Conservation (phyloP, 2,329 filamentous ascomycete species). For the Neurospora sp. region DNA sequence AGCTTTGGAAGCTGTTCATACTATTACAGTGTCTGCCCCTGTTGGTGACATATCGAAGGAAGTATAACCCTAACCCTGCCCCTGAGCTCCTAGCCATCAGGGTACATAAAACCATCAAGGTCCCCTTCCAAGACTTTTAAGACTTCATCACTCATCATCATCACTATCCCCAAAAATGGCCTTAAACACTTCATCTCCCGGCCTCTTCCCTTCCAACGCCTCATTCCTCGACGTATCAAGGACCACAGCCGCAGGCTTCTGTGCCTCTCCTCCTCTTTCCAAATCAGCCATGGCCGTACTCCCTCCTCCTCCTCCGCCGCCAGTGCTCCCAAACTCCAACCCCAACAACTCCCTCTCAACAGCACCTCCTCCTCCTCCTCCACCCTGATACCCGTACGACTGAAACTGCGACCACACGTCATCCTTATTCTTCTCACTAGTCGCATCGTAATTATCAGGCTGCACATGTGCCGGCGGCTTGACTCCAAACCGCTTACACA, state of each 20-base stretch:
- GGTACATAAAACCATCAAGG: background rate
- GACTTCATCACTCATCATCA: conserved; percentile 40
- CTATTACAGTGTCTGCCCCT: background rate
- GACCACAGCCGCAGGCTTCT: conserved; percentile 14
- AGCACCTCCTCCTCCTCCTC: background rate
- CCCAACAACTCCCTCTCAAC: conserved; percentile 5
- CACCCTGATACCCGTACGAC: conserved; percentile 10
- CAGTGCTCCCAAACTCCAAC: conserved; percentile 6
- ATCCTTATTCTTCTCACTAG: conserved; percentile 7
- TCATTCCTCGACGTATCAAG: conserved; percentile 71
- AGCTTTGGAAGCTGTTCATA: background rate
- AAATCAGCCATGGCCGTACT: background rate
- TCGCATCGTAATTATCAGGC: conserved; percentile 34
- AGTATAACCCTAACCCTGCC: background rate
- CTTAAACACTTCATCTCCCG: conserved; percentile 74
- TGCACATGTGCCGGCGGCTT: conserved; percentile 61
- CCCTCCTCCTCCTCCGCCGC: background rate
- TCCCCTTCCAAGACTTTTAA: background rate
- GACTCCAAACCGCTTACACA: conserved; percentile 97
- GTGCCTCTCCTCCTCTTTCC: conserved; percentile 3
- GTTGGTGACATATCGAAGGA: background rate
- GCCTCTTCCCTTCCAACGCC: conserved; percentile 62
- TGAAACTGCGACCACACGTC: conserved; percentile 15
- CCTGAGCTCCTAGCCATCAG: background rate
- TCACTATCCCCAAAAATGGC: conserved; percentile 90